Base-by-base conservation (phyloP, 2,329 filamentous ascomycete genomes). In the Dothistroma pini region DNA sequence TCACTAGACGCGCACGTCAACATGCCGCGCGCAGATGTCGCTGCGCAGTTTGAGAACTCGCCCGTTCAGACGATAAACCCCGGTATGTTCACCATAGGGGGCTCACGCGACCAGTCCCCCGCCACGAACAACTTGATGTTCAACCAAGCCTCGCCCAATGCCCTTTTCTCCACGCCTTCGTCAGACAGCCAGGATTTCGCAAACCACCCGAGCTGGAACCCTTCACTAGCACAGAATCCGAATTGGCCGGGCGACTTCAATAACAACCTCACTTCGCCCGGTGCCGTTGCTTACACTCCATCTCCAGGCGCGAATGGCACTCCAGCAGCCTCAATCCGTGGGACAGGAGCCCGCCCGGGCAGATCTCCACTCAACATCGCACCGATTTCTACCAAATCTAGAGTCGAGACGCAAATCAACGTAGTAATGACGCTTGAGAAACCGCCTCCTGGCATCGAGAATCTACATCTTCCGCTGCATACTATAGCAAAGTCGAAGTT, bases 401-500 rank as follows among this genome's bases (percentile, higher is more conserved):
- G 95, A 22, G 95, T 97, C 19, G 95, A 99, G 78, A 97, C 95
- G 0, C 95, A 97, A 73, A 97, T 97, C 68, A 90, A 90, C 9
- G 91, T 97, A 68, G 88, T 88, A 70, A 83, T 97, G 75, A 89
- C 87, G 0, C 77, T 97, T 44, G 88, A 86, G 60, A 86, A 89
- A 21, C 79, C 96, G 52, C 92, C 93, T 1, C 78, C 82, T 0
- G 89, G 89, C 11, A 85, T 93, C 60, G 90, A 88, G 65, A 91
- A 89, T 72, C 79, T 97, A 55, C 92, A 96, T 71, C 83, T 99
- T 16, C 95, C 93, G 4, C 86, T 89, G 3, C 88, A 97, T 72
- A 96, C 91, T 0, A 95, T 99, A 58, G 95, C 93, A 21, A 97
- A 97, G 74, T 90, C 93, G 7, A 97, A 97, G 76, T 83, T 96